Conservation (phyloP, 768 basidiomycete genomes). For the Lentinula lateritia region DNA sequence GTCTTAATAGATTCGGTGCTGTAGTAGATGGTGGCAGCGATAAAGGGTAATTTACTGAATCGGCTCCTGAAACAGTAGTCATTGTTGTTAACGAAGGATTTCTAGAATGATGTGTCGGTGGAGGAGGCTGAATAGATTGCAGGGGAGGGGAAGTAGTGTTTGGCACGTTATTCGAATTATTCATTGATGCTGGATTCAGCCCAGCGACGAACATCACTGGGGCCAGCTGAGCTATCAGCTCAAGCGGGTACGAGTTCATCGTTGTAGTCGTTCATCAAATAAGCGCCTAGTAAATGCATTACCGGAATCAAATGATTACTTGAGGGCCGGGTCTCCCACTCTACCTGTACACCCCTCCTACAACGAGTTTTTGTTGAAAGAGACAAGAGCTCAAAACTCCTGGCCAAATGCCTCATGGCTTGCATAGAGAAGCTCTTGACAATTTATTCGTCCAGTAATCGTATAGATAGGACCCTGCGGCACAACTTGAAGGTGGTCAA, state of each 20-base stretch:
- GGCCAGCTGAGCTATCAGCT: constrained; percentile 81
- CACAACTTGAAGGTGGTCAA: too few species aligned
- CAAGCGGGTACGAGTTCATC: constrained; percentile 93
- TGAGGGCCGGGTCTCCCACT: too few species aligned
- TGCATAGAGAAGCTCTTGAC: too few species aligned
- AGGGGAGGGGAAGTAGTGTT: constrained; percentile 5
- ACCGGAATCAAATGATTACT: too few species aligned
- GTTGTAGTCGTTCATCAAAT: neutral
- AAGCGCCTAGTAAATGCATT: too few species aligned
- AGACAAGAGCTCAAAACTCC: too few species aligned
- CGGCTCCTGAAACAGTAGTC: neutral
- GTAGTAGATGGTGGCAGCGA: constrained; percentile 3
- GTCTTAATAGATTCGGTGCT: constrained; percentile 24
- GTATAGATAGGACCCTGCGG: too few species aligned
- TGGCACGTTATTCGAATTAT: neutral
- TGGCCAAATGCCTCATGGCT: too few species aligned
- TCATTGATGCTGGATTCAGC: constrained; percentile 36
- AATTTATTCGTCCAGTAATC: too few species aligned
- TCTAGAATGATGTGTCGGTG: constrained; percentile 15
- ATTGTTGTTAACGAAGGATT: constrained; percentile 8
- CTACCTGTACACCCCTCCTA: too few species aligned
- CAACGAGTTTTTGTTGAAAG: too few species aligned
- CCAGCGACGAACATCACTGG: constrained; percentile 97
- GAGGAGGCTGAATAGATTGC: constrained; percentile 13
- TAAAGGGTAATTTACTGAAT: neutral